Percentiles rank a stretch among this genome's conserved stretches.
These are phyloP conservation scores for Barnettozyma botsteinii DNA, from an alignment of 805 yeast species.

Conservation along the genomic window DNA sequence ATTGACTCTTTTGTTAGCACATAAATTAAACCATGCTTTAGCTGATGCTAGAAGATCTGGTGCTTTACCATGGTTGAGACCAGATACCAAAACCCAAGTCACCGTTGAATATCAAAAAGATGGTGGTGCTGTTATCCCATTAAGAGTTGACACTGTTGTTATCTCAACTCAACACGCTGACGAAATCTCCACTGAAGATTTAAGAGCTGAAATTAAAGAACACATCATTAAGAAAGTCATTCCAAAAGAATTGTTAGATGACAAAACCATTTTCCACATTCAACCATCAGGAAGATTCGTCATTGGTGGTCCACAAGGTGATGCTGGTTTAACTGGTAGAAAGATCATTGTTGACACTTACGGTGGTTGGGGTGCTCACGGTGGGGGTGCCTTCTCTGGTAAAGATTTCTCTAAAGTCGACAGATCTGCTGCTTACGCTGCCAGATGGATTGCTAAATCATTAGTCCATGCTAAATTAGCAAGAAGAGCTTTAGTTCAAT, in stretches of 20 bases:
- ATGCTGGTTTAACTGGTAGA: conserved; percentile 99
- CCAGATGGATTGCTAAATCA: conserved; percentile 99
- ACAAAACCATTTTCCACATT: conserved; percentile 93
- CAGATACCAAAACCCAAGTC: conserved; percentile 99
- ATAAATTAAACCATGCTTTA: conserved; percentile 92
- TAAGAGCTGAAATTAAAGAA: conserved; percentile 70
- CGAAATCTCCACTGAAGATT: conserved; percentile 86
- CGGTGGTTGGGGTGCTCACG: conserved; percentile 99
- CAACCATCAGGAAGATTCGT: conserved; percentile 99
- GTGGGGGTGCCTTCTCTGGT: conserved; percentile 99
- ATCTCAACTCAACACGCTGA: conserved; percentile 98
- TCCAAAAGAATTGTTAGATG: conserved; percentile 86
- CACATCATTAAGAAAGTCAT: conserved; percentile 89
- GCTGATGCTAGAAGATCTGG: conserved; percentile 98
- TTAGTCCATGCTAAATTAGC: conserved; percentile 92
- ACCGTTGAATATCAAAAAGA: conserved; percentile 94
- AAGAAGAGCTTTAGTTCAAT: conserved; percentile 95
- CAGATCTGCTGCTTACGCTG: conserved; percentile 99
- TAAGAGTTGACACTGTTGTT: conserved; percentile 96
- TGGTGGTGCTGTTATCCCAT: conserved; percentile 91
- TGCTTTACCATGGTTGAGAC: conserved; percentile 93
- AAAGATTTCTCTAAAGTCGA: conserved; percentile 99
- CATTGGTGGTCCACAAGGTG: conserved; percentile 99
- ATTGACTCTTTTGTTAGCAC: conserved; percentile 88
- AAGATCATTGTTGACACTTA: conserved; percentile 99